A percentile compares a stretch with the other conserved stretches of the same genome.
Evolutionary conservation across 805 yeast species (phyloP).

Genomic region (Saccharomycopsis babjevae): DNA sequence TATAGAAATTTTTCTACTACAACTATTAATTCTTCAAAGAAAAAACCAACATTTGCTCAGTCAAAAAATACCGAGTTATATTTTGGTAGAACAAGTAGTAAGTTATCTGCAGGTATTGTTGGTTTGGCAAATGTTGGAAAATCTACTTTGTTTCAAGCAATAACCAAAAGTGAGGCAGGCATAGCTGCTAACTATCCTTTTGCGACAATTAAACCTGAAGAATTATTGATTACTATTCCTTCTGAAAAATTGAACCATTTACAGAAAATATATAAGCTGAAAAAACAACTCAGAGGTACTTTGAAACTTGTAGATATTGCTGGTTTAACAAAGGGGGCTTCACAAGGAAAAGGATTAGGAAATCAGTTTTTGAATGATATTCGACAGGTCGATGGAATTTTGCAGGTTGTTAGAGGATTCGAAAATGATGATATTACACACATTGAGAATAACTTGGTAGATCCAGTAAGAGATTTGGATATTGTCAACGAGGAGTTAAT

Average conservation of each 20-base stretch:
- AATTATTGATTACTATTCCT: constrained; percentile 68
- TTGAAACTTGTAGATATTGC: constrained; percentile 73
- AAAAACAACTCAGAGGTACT: constrained; percentile 55
- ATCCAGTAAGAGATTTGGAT: constrained; percentile 67
- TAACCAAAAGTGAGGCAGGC: constrained; percentile 85
- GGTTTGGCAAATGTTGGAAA: constrained; percentile 83
- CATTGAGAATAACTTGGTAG: constrained; percentile 51
- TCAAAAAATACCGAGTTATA: not conserved
- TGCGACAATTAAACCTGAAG: constrained; percentile 97
- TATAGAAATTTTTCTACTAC: not conserved
- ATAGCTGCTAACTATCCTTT: constrained; percentile 97
- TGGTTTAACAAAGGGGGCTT: constrained; percentile 72
- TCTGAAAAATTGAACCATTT: constrained; percentile 49
- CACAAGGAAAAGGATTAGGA: constrained; percentile 78
- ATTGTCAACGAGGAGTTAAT: constrained; percentile 68
- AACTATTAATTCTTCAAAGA: not conserved
- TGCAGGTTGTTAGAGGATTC: constrained; percentile 70
- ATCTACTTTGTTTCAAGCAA: constrained; percentile 95
- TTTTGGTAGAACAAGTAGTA: constrained; percentile 17
- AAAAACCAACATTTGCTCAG: not conserved
- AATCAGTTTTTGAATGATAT: constrained; percentile 72
- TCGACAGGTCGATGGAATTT: constrained; percentile 71
- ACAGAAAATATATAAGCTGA: constrained; percentile 46
- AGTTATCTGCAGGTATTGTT: constrained; percentile 50
- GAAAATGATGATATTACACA: constrained; percentile 70